Base-by-base conservation (phyloP, 140 eudicot genomes). In the Stevia rebaudiana region DNA sequence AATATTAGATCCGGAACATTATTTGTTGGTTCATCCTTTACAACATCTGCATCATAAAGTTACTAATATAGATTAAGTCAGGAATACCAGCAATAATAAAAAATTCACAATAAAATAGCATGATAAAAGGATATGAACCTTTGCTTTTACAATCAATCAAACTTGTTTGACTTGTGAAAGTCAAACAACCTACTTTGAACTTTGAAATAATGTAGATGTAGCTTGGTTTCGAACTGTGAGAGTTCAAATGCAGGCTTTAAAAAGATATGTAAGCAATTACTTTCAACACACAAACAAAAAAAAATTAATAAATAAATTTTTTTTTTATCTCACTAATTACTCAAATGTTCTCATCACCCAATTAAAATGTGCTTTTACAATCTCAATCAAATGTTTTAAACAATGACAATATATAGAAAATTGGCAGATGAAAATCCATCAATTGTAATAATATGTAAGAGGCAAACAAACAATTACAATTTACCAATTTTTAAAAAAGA, bases 11-110 rank as follows among this genome's bases (percentile, higher is more conserved):
- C 97, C 2, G 97, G 96, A 17, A 91, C 89, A 81, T 91, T 91
- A 81, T 91, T 91, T 55, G 98, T 87, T 0, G 95, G 95, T 65
- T 92, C 96, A 85, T 92, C 74, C 59, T 56, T 69, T 12, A 69
- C 74, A 17, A 69, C 67, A 82, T 90, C 95, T 87, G 81, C 67
- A 82, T 28, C 70, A 37, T 52, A 69, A 19, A 46, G 59, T 13
- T 30, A 44, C 37, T 15, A 22, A 16, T 35, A 8, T 33, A 24
- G 39, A 56, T 7, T 44, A 49, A 9, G 39, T 66, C 18, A n/a
- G n/a, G n/a, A n/a, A n/a, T n/a, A n/a, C n/a, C n/a, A n/a, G n/a
- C 8, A 23, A 62, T 51, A 8, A 50, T 24, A 71, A 8, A 13
- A 43, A 6, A 15, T 42, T 23, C 41, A 28, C 51, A 30, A 41